These are phyloP conservation scores for Melampsora americana DNA, from an alignment of 1,284 basidiomycete species.

Conservation along the genomic window DNA sequence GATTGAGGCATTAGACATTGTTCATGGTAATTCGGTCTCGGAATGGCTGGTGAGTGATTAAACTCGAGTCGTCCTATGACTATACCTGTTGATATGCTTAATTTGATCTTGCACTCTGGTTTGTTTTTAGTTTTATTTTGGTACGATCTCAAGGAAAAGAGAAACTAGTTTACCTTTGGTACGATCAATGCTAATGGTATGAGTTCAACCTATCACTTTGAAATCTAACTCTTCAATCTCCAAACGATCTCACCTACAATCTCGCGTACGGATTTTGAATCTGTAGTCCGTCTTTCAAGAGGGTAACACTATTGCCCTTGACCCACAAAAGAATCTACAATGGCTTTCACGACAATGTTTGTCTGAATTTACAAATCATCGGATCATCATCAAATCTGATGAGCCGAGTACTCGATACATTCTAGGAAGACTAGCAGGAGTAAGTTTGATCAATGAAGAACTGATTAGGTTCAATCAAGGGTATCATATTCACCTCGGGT, in stretches of 20 bases:
- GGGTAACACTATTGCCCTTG: constrained; percentile 21
- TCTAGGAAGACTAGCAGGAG: constrained; percentile 21
- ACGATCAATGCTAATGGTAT: constrained; percentile 34
- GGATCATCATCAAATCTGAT: constrained; percentile 11
- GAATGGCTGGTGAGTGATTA: constrained; percentile 33
- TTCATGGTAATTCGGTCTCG: constrained; percentile 4
- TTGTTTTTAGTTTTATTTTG: constrained; percentile 15
- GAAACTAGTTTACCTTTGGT: constrained; percentile 23
- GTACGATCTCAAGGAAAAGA: constrained; percentile 19
- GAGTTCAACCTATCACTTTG: not conserved
- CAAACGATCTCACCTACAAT: no score
- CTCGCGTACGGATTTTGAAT: not conserved
- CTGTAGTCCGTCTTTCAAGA: constrained; percentile 35
- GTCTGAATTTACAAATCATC: constrained; percentile 14
- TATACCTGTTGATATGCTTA: not conserved
- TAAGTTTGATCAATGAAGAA: not conserved
- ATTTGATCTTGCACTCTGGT: not conserved
- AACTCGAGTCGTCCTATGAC: not conserved
- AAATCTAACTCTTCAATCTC: not conserved
- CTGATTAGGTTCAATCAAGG: not conserved
- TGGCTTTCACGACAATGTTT: constrained; percentile 32
- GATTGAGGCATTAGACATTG: not conserved
- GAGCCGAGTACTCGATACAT: constrained; percentile 2
- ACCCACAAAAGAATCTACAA: constrained; percentile 9
- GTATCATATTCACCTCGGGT: not conserved